These are phyloP conservation scores for Syzygium aqueum DNA, from an alignment of 345 rosid species.

Conservation along the genomic window DNA sequence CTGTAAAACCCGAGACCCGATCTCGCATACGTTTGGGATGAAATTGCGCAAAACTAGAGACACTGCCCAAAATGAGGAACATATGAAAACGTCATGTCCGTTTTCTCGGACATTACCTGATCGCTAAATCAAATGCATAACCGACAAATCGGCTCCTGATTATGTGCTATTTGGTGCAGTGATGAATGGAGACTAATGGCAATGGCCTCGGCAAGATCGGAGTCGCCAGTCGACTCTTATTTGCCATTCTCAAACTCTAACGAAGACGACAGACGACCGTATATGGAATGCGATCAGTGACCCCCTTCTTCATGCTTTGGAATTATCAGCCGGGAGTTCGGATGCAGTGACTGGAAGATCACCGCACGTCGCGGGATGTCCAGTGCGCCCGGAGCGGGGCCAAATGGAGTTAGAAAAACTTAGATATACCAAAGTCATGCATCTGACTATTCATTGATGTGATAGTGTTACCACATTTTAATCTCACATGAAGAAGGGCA, in stretches of 20 bases:
- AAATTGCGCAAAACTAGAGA: not conserved
- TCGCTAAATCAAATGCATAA: not conserved
- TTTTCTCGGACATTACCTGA: not conserved
- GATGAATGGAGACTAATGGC: not conserved
- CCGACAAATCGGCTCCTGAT: not conserved
- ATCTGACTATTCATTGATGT: not conserved
- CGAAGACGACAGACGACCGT: not conserved
- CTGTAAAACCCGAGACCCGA: too few relatives aligned
- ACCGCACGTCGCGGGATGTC: not conserved
- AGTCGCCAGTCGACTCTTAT: not conserved
- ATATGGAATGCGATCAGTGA: not conserved
- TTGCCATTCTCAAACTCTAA: not conserved
- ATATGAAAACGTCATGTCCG: not conserved
- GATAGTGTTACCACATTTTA: not conserved
- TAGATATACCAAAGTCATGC: not conserved
- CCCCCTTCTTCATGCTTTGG: not conserved
- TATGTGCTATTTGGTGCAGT: not conserved
- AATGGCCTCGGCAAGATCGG: not conserved
- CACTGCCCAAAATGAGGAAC: not conserved
- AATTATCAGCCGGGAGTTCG: not conserved
- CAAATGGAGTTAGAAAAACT: not conserved
- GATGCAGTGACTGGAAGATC: not conserved
- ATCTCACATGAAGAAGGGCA: not conserved
- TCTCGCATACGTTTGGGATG: not conserved
- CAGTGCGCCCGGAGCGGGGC: not conserved